phyloP scores from a whole-genome alignment of 2,329 filamentous ascomycete genomes.

The Cladosporium sp. region DNA sequence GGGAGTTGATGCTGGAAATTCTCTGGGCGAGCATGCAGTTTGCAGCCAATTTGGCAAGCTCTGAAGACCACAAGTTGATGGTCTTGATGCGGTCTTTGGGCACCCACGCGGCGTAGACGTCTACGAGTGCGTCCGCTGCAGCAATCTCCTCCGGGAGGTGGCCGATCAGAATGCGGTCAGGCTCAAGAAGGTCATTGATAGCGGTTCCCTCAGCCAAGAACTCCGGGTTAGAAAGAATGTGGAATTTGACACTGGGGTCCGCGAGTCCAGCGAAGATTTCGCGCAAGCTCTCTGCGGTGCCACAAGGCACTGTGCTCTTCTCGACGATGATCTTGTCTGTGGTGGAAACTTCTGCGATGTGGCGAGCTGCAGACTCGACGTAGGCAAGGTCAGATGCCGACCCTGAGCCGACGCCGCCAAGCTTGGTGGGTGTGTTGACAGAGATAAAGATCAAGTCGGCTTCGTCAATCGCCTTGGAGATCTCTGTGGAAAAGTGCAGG shows the following conservation, averaged over 20 bases:
- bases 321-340: constrained; percentile 74
- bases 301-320: constrained; percentile 77
- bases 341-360: constrained; percentile 58
- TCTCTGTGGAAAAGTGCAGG: constrained; percentile 71
- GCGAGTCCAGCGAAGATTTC: constrained; percentile 19
- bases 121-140: constrained; percentile 64
- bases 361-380: constrained; percentile 66
- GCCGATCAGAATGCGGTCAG: constrained; percentile 76
- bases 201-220: constrained; percentile 78
- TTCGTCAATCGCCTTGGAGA: constrained; percentile 61
- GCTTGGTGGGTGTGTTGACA: constrained; percentile 81
- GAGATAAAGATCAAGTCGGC: constrained; percentile 73
- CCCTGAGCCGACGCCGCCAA: constrained; percentile 66
- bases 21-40: constrained; percentile 80
- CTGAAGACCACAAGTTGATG: constrained; percentile 74
- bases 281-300: constrained; percentile 50
- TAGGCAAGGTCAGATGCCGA: constrained; percentile 71
- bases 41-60: constrained; percentile 74
- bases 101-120: constrained; percentile 72
- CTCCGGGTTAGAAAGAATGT: constrained; percentile 78
- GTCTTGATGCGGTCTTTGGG: constrained; percentile 66
- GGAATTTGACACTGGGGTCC: constrained; percentile 56
- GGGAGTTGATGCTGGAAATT: constrained; percentile 77
- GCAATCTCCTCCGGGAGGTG: constrained; percentile 60
- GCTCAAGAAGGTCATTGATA: constrained; percentile 67